Base-by-base conservation (phyloP, 1,139 yeast species). In the Magnusiomyces paraingens region DNA sequence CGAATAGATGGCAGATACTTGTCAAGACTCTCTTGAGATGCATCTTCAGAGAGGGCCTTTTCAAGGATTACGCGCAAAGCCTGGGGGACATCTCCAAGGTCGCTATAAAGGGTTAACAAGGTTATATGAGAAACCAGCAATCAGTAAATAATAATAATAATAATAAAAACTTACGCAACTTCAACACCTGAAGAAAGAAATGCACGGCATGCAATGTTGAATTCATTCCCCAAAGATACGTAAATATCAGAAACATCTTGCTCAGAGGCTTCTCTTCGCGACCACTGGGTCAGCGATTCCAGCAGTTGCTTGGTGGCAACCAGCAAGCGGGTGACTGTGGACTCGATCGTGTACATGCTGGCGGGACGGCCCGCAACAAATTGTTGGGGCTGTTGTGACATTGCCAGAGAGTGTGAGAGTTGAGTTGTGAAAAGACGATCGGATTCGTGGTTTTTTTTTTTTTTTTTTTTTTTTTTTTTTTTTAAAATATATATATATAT, bases 141-240 rank as follows among this genome's bases (percentile, higher is more conserved):
- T n/a, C n/a, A n/a, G n/a, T n/a, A n/a, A n/a, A 32, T 32, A 10
- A 32, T 32, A 10, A 32, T 32, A 10, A 32, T 22, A 14, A 17
- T 38, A 11, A 47, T 42, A 15, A 21, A 26, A 11, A 57, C 64
- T 29, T 56, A 65, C 61, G 66, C 62, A 14, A 83, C 83, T 58
- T 84, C 86, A 2, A 87, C 80, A 0, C 90, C 90, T 1, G 86
- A 82, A 47, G 75, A 75, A 14, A 80, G 71, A 65, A 87, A 86
- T 1, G 89, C 85, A 58, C 89, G 78, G 18, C 93, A 83, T 0
- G 95, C 90, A 1, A 88, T 81, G 62, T 94, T 83, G 73, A 90
- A 94, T 69, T 93, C 97, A 66, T 93, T 93, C 0, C 99, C 99
- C 41, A 94, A 76, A 60, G 83, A 85, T 14, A 94, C 99, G 67